Percentiles rank a stretch among this genome's conserved stretches.
These are phyloP conservation scores for Suillus clintonianus DNA, from an alignment of 768 basidiomycete species.

Conservation along the genomic window DNA sequence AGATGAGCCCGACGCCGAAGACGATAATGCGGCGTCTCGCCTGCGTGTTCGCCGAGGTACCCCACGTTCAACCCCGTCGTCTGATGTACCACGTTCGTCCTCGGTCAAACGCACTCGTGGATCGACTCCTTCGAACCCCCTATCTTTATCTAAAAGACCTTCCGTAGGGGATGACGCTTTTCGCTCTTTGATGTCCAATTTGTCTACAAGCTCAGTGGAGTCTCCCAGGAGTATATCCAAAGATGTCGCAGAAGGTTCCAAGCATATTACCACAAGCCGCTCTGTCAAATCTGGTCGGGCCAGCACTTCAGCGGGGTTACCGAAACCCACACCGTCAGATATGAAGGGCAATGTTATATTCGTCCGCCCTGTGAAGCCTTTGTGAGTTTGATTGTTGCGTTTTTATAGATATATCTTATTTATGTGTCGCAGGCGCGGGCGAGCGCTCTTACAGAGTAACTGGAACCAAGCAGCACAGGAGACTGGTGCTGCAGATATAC, in stretches of 20 bases:
- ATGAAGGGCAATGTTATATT: background rate
- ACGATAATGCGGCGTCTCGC: slow-evolving; percentile 11
- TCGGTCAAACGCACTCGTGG: background rate
- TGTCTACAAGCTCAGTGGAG: background rate
- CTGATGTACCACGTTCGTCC: background rate
- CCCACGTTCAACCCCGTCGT: background rate
- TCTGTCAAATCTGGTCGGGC: background rate
- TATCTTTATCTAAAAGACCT: background rate
- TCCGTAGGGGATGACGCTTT: background rate
- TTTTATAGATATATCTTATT: background rate
- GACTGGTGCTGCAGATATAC: slow-evolving; percentile 32
- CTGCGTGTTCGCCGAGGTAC: slow-evolving; percentile 2
- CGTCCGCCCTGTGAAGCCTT: background rate
- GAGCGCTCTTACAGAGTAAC: slow-evolving; percentile 23
- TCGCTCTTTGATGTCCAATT: background rate
- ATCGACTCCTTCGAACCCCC: background rate
- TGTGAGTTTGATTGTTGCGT: background rate
- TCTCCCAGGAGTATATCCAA: background rate
- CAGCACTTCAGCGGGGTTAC: background rate
- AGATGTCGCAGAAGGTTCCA: too few relatives aligned
- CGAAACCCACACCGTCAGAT: background rate
- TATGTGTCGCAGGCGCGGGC: slow-evolving; percentile 13
- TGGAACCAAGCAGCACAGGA: slow-evolving; percentile 33
- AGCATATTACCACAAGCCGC: background rate
- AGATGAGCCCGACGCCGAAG: slow-evolving; percentile 30